phyloP scores from a whole-genome alignment of 768 basidiomycete species.

The Mycena latifolia region DNA sequence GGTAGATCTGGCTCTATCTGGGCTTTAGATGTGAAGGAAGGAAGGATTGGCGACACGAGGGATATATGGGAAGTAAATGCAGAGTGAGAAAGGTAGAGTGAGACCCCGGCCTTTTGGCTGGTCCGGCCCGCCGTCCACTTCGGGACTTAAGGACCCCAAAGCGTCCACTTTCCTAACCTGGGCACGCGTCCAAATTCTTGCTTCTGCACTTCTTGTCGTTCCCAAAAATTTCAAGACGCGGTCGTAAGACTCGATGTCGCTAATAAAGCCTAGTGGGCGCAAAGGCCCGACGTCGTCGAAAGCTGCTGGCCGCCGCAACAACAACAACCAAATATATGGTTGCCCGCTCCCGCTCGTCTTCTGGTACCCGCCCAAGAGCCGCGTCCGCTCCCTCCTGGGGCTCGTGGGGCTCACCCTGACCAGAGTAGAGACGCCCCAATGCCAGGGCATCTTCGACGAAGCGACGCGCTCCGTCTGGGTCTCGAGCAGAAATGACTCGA shows the following conservation, averaged over 20 bases:
- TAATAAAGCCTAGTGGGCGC: slow-evolving; percentile 57
- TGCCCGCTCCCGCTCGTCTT: slow-evolving; percentile 77
- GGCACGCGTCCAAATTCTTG: no score
- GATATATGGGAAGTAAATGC: no score
- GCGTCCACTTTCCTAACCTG: no score
- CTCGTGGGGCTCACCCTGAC: slow-evolving; percentile 70
- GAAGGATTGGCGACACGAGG: no score
- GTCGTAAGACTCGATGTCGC: slow-evolving; percentile 61
- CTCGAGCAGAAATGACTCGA: slow-evolving; percentile 68
- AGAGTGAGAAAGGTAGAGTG: no score
- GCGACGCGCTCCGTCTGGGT: slow-evolving; percentile 93
- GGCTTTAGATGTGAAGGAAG: no score
- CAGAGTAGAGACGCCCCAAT: slow-evolving; percentile 78
- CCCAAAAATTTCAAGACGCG: no score
- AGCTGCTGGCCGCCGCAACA: slow-evolving; percentile 64
- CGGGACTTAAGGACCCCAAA: no score
- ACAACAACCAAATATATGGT: slow-evolving; percentile 78
- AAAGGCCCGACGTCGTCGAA: slow-evolving; percentile 55
- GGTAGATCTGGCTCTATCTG: no score
- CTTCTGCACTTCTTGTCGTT: no score
- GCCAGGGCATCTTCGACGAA: slow-evolving; percentile 82
- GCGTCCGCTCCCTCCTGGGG: slow-evolving; percentile 60
- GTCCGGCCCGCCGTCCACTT: no score
- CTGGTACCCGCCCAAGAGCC: slow-evolving; percentile 55
- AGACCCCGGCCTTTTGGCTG: no score